A percentile compares a stretch with the other conserved stretches of the same genome.
phyloP scores from a whole-genome alignment of 1,284 basidiomycete genomes.

The Puccinia hordei region DNA sequence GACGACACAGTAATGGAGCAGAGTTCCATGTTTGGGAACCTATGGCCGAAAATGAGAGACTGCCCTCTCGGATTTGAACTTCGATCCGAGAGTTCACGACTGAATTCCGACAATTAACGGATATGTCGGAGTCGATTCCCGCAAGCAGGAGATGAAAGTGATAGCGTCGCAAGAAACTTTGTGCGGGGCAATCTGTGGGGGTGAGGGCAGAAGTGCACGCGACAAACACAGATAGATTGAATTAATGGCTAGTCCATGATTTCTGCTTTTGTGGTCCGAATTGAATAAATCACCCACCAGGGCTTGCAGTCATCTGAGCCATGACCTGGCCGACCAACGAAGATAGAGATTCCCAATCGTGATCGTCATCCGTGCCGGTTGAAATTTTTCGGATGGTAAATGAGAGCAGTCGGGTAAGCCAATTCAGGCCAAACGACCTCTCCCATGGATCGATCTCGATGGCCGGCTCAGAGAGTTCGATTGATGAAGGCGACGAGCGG shows the following conservation, averaged over 20 bases:
- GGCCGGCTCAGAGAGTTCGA: background rate
- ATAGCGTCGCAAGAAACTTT: slow-evolving; percentile 9
- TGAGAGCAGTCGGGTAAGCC: slow-evolving; percentile 35
- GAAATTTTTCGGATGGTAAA: slow-evolving; percentile 11
- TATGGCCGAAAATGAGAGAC: slow-evolving; percentile 25
- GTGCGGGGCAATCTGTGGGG: background rate
- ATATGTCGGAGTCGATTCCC: background rate
- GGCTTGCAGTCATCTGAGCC: slow-evolving; percentile 28
- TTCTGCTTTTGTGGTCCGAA: background rate
- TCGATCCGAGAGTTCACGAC: background rate
- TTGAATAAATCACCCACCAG: slow-evolving; percentile 19
- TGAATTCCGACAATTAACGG: background rate
- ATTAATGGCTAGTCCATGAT: background rate
- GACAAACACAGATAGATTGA: background rate
- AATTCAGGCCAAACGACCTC: slow-evolving; percentile 10
- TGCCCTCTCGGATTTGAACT: slow-evolving; percentile 25
- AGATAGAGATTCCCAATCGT: slow-evolving; percentile 37
- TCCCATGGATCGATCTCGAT: slow-evolving; percentile 37
- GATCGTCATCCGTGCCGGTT: background rate
- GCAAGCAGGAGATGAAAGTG: slow-evolving; percentile 2
- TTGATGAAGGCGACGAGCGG: background rate
- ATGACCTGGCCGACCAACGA: slow-evolving; percentile 24
- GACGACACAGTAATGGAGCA: slow-evolving; percentile 22
- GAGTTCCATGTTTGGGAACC: slow-evolving; percentile 39
- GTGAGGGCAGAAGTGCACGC: background rate